Percentiles rank a stretch among this genome's conserved stretches.
phyloP scores from a whole-genome alignment of 2,329 filamentous ascomycete species.

The Alternaria rosae region DNA sequence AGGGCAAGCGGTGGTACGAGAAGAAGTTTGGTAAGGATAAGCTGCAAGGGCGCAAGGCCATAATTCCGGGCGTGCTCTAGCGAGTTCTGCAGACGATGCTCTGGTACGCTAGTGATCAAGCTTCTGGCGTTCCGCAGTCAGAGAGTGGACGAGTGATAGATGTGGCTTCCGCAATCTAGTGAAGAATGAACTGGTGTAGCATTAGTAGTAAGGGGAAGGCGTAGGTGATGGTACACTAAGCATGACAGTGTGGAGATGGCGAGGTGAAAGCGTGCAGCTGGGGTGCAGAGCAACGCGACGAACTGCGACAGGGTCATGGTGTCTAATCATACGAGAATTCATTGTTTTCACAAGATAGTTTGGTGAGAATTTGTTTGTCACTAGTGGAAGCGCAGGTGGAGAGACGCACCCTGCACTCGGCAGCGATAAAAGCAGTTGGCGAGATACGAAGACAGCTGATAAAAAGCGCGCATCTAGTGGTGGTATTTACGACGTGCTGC shows the following conservation, averaged over 20 bases:
- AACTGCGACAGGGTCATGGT: conserved; percentile 1
- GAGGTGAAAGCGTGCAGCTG: background rate
- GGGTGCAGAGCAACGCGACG: background rate
- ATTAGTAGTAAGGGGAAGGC: conserved; percentile 2
- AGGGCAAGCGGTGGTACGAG: conserved; percentile 85
- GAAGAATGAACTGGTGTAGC: background rate
- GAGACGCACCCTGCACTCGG: conserved; percentile 2
- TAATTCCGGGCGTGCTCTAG: conserved; percentile 67
- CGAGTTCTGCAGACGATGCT: background rate
- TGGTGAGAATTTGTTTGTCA: conserved; percentile 1
- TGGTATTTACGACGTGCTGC: background rate
- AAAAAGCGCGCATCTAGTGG: conserved; percentile 4
- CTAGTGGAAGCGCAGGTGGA: conserved; percentile 3
- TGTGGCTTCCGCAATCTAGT: background rate
- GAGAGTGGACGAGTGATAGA: background rate
- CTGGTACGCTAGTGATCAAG: conserved; percentile 3
- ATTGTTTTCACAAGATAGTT: background rate
- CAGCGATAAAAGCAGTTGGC: conserved; percentile 5
- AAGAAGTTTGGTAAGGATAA: conserved; percentile 86
- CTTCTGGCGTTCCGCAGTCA: background rate
- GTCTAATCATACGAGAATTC: conserved; percentile 1
- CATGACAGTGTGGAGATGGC: conserved; percentile 6
- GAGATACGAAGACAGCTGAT: conserved; percentile 18
- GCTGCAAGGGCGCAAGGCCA: conserved; percentile 76
- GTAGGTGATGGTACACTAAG: conserved; percentile 13